Conservation (phyloP, 495 filamentous ascomycete species). For the Lepraria neglecta region DNA sequence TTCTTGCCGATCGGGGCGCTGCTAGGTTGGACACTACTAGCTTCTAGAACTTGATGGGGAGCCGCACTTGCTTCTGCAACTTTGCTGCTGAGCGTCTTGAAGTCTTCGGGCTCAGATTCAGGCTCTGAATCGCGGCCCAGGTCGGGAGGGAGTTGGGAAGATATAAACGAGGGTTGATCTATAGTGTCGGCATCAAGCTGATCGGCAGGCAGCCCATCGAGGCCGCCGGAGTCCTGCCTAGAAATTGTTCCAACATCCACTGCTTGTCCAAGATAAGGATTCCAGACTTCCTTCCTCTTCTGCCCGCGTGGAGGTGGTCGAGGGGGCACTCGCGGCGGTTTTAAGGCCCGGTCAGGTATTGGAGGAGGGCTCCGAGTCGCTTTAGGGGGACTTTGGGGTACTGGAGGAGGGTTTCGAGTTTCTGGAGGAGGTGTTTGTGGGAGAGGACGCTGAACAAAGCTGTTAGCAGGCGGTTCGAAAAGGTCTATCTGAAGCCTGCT, state of each 20-base stretch:
- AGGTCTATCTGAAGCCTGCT: background rate
- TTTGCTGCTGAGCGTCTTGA: background rate
- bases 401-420: background rate
- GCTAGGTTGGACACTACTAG: no score
- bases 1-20: background rate
- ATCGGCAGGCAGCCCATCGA: background rate
- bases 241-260: background rate
- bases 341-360: background rate
- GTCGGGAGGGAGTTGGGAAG: background rate
- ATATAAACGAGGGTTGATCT: background rate
- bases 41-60: background rate
- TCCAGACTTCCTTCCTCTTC: constrained; percentile 8
- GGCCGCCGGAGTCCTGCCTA: background rate
- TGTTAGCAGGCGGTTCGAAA: background rate
- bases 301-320: background rate
- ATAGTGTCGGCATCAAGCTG: background rate
- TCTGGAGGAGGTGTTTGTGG: background rate
- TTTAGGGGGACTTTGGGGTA: background rate
- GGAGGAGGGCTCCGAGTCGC: background rate
- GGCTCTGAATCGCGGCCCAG: background rate
- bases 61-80: background rate
- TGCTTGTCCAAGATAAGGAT: constrained; percentile 11
- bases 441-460: background rate
- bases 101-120: background rate
- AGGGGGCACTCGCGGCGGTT: constrained; percentile 1